phyloP scores from a whole-genome alignment of 768 basidiomycete species.

The Mycena chlorophos region DNA sequence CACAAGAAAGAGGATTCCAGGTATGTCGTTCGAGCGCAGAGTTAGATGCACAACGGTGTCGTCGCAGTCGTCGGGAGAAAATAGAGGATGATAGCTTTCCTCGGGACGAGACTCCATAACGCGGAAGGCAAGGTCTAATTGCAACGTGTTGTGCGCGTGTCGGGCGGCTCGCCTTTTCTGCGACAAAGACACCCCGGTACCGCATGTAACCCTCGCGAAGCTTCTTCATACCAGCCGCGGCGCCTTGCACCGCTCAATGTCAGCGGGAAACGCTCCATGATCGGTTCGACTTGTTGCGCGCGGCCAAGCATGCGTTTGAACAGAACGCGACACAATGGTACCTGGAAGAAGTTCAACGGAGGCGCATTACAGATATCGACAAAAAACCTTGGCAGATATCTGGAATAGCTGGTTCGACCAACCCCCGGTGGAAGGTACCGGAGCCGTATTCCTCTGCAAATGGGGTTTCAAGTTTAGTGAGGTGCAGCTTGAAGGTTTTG shows the following conservation, averaged over 20 bases:
- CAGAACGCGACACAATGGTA: too few relatives aligned
- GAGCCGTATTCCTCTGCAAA: too few relatives aligned
- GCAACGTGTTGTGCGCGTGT: background rate
- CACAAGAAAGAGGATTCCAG: conserved; percentile 36
- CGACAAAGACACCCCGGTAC: background rate
- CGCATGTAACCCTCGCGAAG: background rate
- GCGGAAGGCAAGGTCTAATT: background rate
- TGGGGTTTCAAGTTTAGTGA: too few relatives aligned
- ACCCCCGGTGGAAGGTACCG: too few relatives aligned
- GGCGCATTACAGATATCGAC: too few relatives aligned
- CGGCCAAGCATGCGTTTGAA: too few relatives aligned
- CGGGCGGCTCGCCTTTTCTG: background rate
- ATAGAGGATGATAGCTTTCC: conserved; percentile 11
- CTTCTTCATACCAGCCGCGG: background rate
- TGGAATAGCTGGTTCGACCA: too few relatives aligned
- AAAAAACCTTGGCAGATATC: too few relatives aligned
- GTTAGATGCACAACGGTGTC: conserved; percentile 22
- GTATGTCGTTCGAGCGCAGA: conserved; percentile 34
- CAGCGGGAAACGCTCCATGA: too few relatives aligned
- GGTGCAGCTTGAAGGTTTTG: too few relatives aligned
- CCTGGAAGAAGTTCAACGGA: too few relatives aligned
- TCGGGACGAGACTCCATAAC: background rate
- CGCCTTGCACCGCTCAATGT: background rate
- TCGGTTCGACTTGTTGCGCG: too few relatives aligned
- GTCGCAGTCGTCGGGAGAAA: conserved; percentile 32